Percentiles rank a stretch among this genome's conserved stretches.
phyloP scores from a whole-genome alignment of 345 rosid species.

The Brassica incana region DNA sequence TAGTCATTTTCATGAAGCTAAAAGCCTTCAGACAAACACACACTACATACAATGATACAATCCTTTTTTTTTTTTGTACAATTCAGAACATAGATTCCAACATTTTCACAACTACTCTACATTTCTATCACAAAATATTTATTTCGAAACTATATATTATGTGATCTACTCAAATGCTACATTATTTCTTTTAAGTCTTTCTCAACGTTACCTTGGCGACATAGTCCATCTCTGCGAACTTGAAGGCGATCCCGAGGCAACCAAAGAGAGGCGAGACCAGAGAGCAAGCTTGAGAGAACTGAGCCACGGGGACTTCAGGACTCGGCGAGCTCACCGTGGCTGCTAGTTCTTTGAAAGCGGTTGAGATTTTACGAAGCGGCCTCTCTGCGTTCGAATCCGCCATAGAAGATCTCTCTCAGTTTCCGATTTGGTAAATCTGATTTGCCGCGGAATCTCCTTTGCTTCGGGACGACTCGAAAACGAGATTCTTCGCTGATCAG shows the following conservation, averaged over 20 bases:
- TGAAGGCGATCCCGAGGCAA: slow-evolving; percentile 91
- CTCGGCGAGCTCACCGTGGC: slow-evolving; percentile 44
- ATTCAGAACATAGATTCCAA: slow-evolving; percentile 19
- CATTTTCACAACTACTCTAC: not conserved
- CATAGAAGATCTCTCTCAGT: slow-evolving; percentile 35
- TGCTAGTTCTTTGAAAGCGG: slow-evolving; percentile 61
- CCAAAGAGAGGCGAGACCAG: slow-evolving; percentile 91
- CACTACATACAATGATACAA: not conserved
- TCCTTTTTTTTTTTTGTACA: not conserved
- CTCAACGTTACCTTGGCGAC: slow-evolving; percentile 71
- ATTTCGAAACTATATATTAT: too few species aligned
- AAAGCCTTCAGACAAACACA: not conserved
- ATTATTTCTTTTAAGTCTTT: not conserved
- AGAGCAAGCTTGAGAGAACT: slow-evolving; percentile 78
- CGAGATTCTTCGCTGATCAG: slow-evolving; percentile 30
- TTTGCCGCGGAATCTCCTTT: slow-evolving; percentile 37
- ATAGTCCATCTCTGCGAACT: slow-evolving; percentile 93
- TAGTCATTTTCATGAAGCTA: not conserved
- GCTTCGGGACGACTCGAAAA: slow-evolving; percentile 18
- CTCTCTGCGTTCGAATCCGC: slow-evolving; percentile 47
- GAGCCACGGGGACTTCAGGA: slow-evolving; percentile 50
- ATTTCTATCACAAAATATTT: too few species aligned
- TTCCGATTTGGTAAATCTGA: not conserved
- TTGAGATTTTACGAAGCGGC: slow-evolving; percentile 62
- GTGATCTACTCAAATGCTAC: too few species aligned